Base-by-base conservation (phyloP, 371 early-diverging fungal species). In the Massospora cicadina region DNA sequence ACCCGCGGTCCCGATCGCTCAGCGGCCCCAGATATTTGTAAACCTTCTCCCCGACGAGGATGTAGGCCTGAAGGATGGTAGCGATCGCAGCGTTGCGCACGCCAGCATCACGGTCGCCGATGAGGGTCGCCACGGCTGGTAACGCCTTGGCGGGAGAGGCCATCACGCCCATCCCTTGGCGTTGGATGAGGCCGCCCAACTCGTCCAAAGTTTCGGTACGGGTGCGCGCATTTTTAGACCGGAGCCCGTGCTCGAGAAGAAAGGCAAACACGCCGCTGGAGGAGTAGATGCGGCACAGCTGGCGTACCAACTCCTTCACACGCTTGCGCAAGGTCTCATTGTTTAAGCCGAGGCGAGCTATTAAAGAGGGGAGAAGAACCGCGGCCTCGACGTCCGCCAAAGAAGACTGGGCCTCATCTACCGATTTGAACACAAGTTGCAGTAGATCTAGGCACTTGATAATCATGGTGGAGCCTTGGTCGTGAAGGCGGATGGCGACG, bases 181-280 rank as follows among this genome's bases (percentile, higher is more conserved):
- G 77, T 66, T 90, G 83, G 30, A 91, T 79, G 17, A 93, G 67
- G 23, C 71, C 74, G 3, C 80, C 82, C 0, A 93, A 71, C 66
- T 88, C 89, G 56, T 93, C 90, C 55, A 93, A 72, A 58, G 89
- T 85, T 71, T 93, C 93, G 1, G 84, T 79, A 12, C 93, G 79
- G 0, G 81, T 78, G n/a, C 87, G 79, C 0, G 91, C 81, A 69
- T 89, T 92, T 69, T 85, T 87, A 31, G 90, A 86, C 2, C 75
- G 79, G 21, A 89, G 74, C 2, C 83, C 88, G 12, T 75, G 66
- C 53, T 87, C 83, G 54, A 91, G 67, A 21, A 93, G 65, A 68
- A 77, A 77, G 2, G 71, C 70, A 67, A 91, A 84, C 55, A 90
- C 67, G 68, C 87, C 89, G 67, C 83, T 83, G 1, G 86, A 78